These are phyloP conservation scores for Medicago arabica DNA, from an alignment of 306 rosid genomes.

Conservation along the genomic window DNA sequence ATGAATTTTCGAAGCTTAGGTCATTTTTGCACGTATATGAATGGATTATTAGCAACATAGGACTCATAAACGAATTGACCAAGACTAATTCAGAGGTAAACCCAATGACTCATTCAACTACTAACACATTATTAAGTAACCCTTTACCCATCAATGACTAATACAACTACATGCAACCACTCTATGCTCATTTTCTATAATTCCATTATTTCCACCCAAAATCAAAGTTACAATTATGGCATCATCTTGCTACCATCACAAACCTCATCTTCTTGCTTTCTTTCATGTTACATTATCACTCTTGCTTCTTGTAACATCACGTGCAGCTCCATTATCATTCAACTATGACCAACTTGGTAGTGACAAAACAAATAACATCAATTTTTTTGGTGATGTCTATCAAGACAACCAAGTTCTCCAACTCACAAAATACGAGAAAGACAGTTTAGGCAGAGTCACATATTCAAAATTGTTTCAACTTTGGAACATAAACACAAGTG, in stretches of 20 bases:
- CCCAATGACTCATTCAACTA: background rate
- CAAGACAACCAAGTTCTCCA: conserved; percentile 2
- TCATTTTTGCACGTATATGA: background rate
- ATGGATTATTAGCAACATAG: background rate
- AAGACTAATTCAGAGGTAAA: conserved; percentile 20
- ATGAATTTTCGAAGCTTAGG: background rate
- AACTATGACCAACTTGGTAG: conserved; percentile 34
- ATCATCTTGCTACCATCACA: background rate
- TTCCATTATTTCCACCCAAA: background rate
- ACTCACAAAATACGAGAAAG: conserved; percentile 35
- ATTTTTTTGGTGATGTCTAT: conserved; percentile 23
- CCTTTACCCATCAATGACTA: background rate
- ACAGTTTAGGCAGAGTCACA: conserved; percentile 39
- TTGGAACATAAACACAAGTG: conserved; percentile 35
- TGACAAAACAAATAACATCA: conserved; percentile 22
- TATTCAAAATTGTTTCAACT: conserved; percentile 39
- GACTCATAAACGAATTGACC: background rate
- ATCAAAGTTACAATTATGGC: conserved; percentile 34
- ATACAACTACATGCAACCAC: background rate
- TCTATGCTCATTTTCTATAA: background rate
- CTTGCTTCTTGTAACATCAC: conserved; percentile 10
- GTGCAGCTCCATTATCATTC: conserved; percentile 42
- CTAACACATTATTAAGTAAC: background rate
- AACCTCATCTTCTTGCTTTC: background rate
- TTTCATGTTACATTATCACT: conserved; percentile 11